These are phyloP conservation scores for Colletotrichum sp. DNA, from an alignment of 2,329 filamentous ascomycete genomes.

Conservation along the genomic window DNA sequence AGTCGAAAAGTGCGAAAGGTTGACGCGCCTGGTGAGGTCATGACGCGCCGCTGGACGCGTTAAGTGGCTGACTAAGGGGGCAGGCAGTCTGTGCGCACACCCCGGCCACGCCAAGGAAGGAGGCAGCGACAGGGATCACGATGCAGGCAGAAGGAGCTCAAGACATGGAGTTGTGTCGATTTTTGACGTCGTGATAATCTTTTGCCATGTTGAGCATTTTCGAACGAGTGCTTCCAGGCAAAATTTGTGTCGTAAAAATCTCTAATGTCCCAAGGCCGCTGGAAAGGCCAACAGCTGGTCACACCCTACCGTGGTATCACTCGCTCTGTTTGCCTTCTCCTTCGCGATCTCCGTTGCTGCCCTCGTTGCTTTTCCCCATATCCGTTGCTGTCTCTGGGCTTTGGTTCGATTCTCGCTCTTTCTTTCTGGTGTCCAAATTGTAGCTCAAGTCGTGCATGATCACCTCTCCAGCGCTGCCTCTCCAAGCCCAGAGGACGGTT, in stretches of 20 bases:
- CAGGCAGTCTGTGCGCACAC: background rate
- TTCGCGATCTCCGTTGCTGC: background rate
- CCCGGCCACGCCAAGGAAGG: background rate
- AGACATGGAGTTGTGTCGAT: background rate
- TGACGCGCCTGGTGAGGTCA: background rate
- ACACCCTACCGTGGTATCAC: background rate
- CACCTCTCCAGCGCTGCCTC: background rate
- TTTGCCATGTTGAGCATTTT: background rate
- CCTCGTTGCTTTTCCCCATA: background rate
- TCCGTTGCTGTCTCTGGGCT: background rate
- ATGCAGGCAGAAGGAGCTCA: background rate
- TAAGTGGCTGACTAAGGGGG: background rate
- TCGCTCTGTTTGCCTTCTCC: background rate
- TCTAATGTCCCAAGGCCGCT: background rate
- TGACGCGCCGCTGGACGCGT: background rate
- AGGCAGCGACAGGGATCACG: background rate
- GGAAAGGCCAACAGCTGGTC: background rate
- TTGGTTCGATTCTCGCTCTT: background rate
- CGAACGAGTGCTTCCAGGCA: background rate
- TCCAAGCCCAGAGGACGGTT: background rate
- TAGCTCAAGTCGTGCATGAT: background rate
- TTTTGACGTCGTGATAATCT: background rate
- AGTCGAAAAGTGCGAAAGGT: background rate
- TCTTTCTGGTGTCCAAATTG: background rate
- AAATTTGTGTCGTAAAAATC: background rate